Conservation (phyloP, 2,329 filamentous ascomycete genomes). For the Cladosporium phlei region DNA sequence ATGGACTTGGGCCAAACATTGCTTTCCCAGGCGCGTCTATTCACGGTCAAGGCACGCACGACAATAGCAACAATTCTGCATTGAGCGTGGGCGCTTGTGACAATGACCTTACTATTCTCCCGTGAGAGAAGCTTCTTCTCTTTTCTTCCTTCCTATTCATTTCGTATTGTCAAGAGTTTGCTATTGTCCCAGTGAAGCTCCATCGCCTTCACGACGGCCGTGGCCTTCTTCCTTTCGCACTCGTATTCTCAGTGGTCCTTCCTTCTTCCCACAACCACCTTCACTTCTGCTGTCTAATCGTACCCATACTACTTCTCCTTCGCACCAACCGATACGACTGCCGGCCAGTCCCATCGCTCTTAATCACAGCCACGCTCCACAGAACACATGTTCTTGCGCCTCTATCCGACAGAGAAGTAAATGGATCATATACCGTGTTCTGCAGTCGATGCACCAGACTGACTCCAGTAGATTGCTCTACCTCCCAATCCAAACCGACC, state of each 20-base stretch:
- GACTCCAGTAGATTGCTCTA: conserved; percentile 27
- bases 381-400: conserved; percentile 32
- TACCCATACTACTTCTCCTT: not conserved
- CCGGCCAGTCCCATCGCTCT: conserved; percentile 21
- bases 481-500: conserved; percentile 23
- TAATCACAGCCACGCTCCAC: conserved; percentile 14
- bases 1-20: too few species aligned
- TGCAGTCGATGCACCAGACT: not conserved
- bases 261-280: not conserved
- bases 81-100: conserved; percentile 13
- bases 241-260: conserved; percentile 18
- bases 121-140: not conserved
- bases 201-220: conserved; percentile 27
- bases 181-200: conserved; percentile 34
- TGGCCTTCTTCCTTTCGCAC: conserved; percentile 18
- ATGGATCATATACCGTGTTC: too few species aligned
- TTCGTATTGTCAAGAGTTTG: conserved; percentile 32
- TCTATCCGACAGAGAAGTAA: conserved; percentile 33
- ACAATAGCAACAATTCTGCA: conserved; percentile 24
- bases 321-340: conserved; percentile 16
- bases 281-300: not conserved
- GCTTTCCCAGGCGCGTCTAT: conserved; percentile 22
- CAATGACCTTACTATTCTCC: not conserved
- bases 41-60: conserved; percentile 20
- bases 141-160: conserved; percentile 20